Percentiles rank a stretch among this genome's conserved stretches.
These are phyloP conservation scores for Luzula sylvatica DNA, from an alignment of 176 grass and related monocot genomes.

Conservation along the genomic window DNA sequence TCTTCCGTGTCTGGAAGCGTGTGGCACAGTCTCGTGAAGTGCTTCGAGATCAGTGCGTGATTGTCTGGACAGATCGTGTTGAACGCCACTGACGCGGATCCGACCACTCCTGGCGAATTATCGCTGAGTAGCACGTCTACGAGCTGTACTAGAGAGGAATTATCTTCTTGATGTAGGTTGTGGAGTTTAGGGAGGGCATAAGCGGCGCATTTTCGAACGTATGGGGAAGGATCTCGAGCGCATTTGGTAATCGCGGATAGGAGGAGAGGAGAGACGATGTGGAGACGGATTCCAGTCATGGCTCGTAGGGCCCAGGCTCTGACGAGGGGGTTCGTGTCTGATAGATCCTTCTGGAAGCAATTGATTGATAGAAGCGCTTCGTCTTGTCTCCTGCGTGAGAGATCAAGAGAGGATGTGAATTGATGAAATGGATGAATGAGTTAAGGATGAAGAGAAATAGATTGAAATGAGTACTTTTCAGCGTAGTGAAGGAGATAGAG, in stretches of 20 bases:
- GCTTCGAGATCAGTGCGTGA: slow-evolving; percentile 51
- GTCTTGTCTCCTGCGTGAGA: slow-evolving; percentile 56
- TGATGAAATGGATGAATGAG: neutral
- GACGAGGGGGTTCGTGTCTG: slow-evolving; percentile 87
- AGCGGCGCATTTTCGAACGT: slow-evolving; percentile 86
- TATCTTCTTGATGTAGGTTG: slow-evolving; percentile 71
- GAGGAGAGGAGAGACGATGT: slow-evolving; percentile 67
- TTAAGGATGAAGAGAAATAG: neutral
- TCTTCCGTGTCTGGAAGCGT: slow-evolving; percentile 89
- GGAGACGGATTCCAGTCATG: slow-evolving; percentile 82
- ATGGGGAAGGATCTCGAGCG: slow-evolving; percentile 69
- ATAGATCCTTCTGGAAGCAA: slow-evolving; percentile 93
- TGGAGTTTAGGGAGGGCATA: slow-evolving; percentile 72
- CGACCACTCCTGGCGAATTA: slow-evolving; percentile 61
- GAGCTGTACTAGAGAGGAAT: slow-evolving; percentile 46
- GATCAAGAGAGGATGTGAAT: neutral
- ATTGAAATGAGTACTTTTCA: slow-evolving; percentile 63
- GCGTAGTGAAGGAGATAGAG: slow-evolving; percentile 96
- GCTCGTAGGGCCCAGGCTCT: slow-evolving; percentile 90
- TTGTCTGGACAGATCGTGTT: slow-evolving; percentile 60
- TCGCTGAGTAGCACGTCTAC: slow-evolving; percentile 65
- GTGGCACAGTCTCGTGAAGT: slow-evolving; percentile 70
- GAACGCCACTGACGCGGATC: slow-evolving; percentile 68
- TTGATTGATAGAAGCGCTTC: slow-evolving; percentile 95
- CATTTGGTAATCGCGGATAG: slow-evolving; percentile 67